phyloP scores from a whole-genome alignment of 768 basidiomycete species.

The Dentipellis sp. region DNA sequence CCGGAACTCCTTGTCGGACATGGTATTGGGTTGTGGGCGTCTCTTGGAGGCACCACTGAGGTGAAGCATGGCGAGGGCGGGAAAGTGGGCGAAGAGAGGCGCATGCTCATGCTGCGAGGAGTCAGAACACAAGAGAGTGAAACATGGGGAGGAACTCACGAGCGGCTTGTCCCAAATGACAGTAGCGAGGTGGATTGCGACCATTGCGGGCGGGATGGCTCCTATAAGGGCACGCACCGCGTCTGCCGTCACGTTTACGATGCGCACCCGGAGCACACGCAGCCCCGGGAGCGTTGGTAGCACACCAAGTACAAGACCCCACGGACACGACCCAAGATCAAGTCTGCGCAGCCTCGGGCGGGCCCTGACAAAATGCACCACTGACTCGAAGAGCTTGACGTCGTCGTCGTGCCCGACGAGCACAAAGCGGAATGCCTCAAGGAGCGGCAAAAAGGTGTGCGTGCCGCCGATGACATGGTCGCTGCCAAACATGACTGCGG shows the following conservation, averaged over 20 bases:
- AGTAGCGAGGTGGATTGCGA: slow-evolving; percentile 44
- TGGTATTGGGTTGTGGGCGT: slow-evolving; percentile 45
- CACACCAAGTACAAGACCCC: slow-evolving; percentile 45
- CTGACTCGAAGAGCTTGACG: slow-evolving; percentile 37
- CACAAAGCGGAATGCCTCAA: slow-evolving; percentile 54
- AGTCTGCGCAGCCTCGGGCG: slow-evolving; percentile 41
- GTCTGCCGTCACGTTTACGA: slow-evolving; percentile 36
- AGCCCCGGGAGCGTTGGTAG: slow-evolving; percentile 43
- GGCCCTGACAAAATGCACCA: slow-evolving; percentile 43
- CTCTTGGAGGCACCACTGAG: slow-evolving; percentile 37
- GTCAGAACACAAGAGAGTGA: neutral
- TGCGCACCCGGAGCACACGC: slow-evolving; percentile 48
- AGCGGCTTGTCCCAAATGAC: slow-evolving; percentile 41
- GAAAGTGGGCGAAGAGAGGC: slow-evolving; percentile 35
- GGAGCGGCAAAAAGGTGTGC: slow-evolving; percentile 54
- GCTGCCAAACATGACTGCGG: slow-evolving; percentile 49
- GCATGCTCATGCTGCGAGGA: slow-evolving; percentile 44
- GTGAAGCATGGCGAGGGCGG: slow-evolving; percentile 49
- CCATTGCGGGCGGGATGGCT: slow-evolving; percentile 29
- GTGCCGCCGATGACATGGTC: slow-evolving; percentile 50
- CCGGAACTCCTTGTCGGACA: slow-evolving; percentile 51
- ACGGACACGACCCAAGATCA: slow-evolving; percentile 58
- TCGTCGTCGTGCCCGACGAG: slow-evolving; percentile 59
- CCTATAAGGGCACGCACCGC: slow-evolving; percentile 30
- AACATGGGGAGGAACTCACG: slow-evolving; percentile 25